These are phyloP conservation scores for Nakazawaea sp. DNA, from an alignment of 805 yeast genomes.

Conservation along the genomic window DNA sequence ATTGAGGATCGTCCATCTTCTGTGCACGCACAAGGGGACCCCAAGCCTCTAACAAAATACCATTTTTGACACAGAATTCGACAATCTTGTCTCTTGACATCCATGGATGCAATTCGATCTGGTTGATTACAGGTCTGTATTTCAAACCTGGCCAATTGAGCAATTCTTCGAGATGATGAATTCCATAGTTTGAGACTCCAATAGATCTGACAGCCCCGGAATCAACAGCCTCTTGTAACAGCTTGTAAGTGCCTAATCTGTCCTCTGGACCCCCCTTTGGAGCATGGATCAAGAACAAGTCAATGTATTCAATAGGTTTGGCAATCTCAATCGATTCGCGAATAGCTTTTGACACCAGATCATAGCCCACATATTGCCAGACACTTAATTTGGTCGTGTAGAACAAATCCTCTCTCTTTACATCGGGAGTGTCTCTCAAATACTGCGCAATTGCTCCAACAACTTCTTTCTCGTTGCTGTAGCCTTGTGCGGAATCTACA, in stretches of 20 bases:
- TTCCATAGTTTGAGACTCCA: constrained; percentile 66
- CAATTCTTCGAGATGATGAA: constrained; percentile 49
- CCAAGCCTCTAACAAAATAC: constrained; percentile 53
- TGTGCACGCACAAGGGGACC: constrained; percentile 55
- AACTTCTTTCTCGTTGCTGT: constrained; percentile 57
- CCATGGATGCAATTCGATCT: constrained; percentile 47
- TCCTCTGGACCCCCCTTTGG: constrained; percentile 36
- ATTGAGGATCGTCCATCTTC: constrained; percentile 35
- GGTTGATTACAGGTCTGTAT: constrained; percentile 40
- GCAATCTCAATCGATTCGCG: constrained; percentile 34
- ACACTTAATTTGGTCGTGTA: constrained; percentile 32
- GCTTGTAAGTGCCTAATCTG: constrained; percentile 46
- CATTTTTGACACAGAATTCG: constrained; percentile 35
- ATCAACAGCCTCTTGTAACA: constrained; percentile 48
- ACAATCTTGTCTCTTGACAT: constrained; percentile 36
- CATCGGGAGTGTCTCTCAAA: constrained; percentile 17
- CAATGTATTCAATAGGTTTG: constrained; percentile 42
- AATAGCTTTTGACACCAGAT: constrained; percentile 33
- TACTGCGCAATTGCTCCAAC: constrained; percentile 50
- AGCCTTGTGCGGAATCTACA: constrained; percentile 65
- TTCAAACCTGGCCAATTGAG: constrained; percentile 36
- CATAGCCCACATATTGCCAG: constrained; percentile 25
- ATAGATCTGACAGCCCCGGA: constrained; percentile 43
- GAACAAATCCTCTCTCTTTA: constrained; percentile 30
- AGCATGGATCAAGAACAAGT: constrained; percentile 47